Evolutionary conservation across 805 yeast species (phyloP), one percentile per base, ranked within the genome.

Genomic region (Debaryomyces hansenii): DNA sequence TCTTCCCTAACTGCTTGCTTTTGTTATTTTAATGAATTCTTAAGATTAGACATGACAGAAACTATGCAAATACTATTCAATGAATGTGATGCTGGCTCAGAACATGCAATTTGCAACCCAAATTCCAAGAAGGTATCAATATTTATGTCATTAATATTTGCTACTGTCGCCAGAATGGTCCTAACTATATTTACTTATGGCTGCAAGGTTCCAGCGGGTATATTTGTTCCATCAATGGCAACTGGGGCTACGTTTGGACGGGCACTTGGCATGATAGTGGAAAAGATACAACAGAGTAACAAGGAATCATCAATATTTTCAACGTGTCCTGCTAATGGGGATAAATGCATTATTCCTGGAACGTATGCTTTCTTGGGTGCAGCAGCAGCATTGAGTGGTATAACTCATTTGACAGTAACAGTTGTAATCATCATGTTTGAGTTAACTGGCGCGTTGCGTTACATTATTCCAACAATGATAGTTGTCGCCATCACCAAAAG

Each of bases 341-440:
- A 63, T 0, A 63, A 60, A 1, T 89, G 96, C 56, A 83, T 94
- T 29, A 88, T 90, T 9, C 94, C 97, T 0, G 99, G 98, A 0
- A 87, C 97, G 0, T 94, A 92, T 64, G 97, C 99, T 0, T 87
- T 92, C 53, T 70, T 94, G 24, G 99, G 99, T 3, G 97, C 99
- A 0, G 98, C 92, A 0, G 96, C 97, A 3, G 87, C 96, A 0
- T 74, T 94, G 38, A 83, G 95, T 63, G 99, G 99, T 2, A 92
- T 94, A 31, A 94, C 97, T 20, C 91, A 92, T 59, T 71, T 94
- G 49, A 89, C 97, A 0, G 84, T 94, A 8, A 85, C 98, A 0
- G 97, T 92, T 16, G 98, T 91, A 1, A 88, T 94, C 12, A 86
- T 95, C 36, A 90, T 94, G 96, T 88, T 91, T 66, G 98, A 94